Evolutionary conservation across 1,284 basidiomycete genomes (phyloP), one percentile per base, ranked within the genome.

Genomic region (Tausonia pullulans): DNA sequence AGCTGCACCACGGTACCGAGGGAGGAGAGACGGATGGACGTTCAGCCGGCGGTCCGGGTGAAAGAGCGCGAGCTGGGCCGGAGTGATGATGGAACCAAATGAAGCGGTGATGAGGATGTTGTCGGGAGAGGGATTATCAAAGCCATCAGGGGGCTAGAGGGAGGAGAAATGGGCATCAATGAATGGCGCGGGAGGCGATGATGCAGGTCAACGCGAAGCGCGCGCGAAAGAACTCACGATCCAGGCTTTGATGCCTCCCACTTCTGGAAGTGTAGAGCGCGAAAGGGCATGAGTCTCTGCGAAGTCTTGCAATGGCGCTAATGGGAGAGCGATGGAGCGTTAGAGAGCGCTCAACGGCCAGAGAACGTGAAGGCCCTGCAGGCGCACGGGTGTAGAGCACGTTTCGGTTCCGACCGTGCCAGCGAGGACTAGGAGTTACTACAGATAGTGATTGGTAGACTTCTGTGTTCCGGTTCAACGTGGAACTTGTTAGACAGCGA

Each of bases 11-110:
- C 93, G 83, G 74, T 91, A 91, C n/a, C 80, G 76, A 0, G 94
- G 95, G 39, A 98, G 80, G 0, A 93, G 77, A 16, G 91, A 95
- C 0, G 94, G 93, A 71, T 98, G 95, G 4, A 98, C 83, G 72
- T 98, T 97, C 53, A 98, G 78, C n/a, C 86, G 78, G 61, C 84
- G 82, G 1, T 77, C 74, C 0, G 80, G 79, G 0, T 76, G 77
- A 70, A 96, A 96, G 43, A 80, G 76, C n/a, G 79, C 72, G 3
- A 96, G 82, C 55, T 92, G 77, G 0, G 77, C 69, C 2, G 80
- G 74, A 0, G 91, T 84, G 39, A 97, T 81, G 67, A 97, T 88
- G 61, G 90, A 86, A 0, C 94, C 94, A 71, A 97, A 97, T 0
- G 93, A 96, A 8, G 91, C 92, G 0, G 92, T 95, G 4, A 98